Evolutionary conservation across 179 eudicot species (phyloP).

Genomic region (Silene vulgaris): DNA sequence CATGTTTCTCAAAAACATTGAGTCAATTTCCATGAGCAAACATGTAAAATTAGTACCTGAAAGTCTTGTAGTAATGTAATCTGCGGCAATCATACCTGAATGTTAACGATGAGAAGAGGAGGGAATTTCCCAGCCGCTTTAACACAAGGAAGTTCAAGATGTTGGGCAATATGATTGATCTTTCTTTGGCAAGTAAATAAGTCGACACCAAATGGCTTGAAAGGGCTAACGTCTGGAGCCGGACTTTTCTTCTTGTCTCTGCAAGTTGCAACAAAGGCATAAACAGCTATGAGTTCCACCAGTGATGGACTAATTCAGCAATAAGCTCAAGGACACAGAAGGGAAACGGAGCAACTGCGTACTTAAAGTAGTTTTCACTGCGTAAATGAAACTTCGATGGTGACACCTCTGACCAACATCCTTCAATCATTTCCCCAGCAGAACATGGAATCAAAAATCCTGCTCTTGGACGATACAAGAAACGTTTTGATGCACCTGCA

Average conservation of each 20-base stretch:
- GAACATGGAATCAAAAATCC: conserved; percentile 58
- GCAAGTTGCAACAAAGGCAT: conserved; percentile 19
- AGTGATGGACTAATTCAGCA: not conserved
- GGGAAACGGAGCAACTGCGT: conserved; percentile 16
- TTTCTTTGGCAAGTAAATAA: conserved; percentile 56
- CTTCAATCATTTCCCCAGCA: conserved; percentile 44
- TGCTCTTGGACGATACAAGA: conserved; percentile 56
- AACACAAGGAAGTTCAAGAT: conserved; percentile 64
- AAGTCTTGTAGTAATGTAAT: not conserved
- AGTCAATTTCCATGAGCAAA: not conserved
- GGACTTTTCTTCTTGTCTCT: conserved; percentile 66
- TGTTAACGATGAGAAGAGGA: conserved; percentile 60
- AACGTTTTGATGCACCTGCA: conserved; percentile 53
- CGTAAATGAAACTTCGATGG: conserved; percentile 70
- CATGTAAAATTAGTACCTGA: too few relatives aligned
- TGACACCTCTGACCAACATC: conserved; percentile 59
- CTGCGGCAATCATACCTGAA: conserved; percentile 41
- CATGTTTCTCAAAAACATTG: conserved; percentile 19
- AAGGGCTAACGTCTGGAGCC: conserved; percentile 53
- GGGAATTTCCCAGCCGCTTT: conserved; percentile 42
- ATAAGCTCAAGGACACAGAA: not conserved
- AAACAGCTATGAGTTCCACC: conserved; percentile 1
- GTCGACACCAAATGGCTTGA: conserved; percentile 65
- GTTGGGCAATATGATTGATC: conserved; percentile 71
- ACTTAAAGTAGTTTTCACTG: conserved; percentile 59